A percentile compares a stretch with the other conserved stretches of the same genome.
Evolutionary conservation across 2,329 filamentous ascomycete genomes (phyloP).

Genomic region (Claviceps sorghi): DNA sequence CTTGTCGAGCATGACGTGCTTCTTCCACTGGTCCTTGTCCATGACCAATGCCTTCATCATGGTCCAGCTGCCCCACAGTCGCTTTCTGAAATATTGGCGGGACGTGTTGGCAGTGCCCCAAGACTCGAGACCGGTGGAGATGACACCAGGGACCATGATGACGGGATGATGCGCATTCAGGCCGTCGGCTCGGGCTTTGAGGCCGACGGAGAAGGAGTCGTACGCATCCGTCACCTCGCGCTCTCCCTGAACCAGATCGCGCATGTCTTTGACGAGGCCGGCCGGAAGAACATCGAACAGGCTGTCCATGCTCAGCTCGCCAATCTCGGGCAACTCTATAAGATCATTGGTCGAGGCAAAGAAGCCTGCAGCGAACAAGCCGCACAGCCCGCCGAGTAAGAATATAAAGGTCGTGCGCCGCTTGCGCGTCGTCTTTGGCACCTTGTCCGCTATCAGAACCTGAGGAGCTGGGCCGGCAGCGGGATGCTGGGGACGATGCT

Average conservation of each 20-base stretch:
- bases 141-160: constrained; percentile 95
- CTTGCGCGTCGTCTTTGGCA: constrained; percentile 42
- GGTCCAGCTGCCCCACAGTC: constrained; percentile 94
- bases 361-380: constrained; percentile 74
- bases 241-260: constrained; percentile 74
- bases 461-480: constrained; percentile 15
- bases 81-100: constrained; percentile 81
- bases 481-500: constrained; percentile 12
- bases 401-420: constrained; percentile 73
- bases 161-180: constrained; percentile 72
- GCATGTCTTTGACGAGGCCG: constrained; percentile 71
- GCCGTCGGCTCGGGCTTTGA: constrained; percentile 69
- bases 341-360: constrained; percentile 83
- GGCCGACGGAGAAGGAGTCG: constrained; percentile 83
- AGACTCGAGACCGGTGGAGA: constrained; percentile 90
- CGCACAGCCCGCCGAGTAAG: constrained; percentile 74
- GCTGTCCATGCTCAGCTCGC: constrained; percentile 68
- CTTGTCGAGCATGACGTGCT: constrained; percentile 92
- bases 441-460: constrained; percentile 29
- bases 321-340: constrained; percentile 59
- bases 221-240: constrained; percentile 71
- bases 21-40: constrained; percentile 91
- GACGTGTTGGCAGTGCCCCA: constrained; percentile 85
- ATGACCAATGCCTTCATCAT: constrained; percentile 95
- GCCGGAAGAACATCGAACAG: constrained; percentile 79